Base-by-base conservation (phyloP, 1,284 basidiomycete species). In the Heterobasidion annosum region DNA sequence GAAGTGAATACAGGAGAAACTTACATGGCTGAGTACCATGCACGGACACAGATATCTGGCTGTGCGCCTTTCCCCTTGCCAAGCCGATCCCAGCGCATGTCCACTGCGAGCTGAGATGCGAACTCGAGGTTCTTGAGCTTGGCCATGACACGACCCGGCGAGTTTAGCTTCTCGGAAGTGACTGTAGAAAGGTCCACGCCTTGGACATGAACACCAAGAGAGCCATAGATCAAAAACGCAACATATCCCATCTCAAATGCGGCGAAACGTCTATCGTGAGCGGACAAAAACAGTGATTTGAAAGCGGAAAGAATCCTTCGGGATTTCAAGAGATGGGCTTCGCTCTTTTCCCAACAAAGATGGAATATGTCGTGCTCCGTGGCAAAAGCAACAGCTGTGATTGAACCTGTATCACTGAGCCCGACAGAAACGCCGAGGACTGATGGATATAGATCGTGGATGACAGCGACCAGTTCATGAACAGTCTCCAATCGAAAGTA, bases 1-100 rank as follows among this genome's bases (percentile, higher is more conserved):
- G 34, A 25, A 19, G 45, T 12, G 25, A 13, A 19, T 15, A 47
- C 10, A 13, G n/a, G 45, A 13, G 16, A 49, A 19, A 19, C 12
- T 16, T 54, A 72, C 72, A 64, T 67, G n/a, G 63, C 67, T 10
- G 70, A 64, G 8, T 72, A 55, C 72, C 72, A 74, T 32, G 72
- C 70, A 53, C 70, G 65, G 51, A 71, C 58, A 52, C 63, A 57
- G 8, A 49, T 37, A 32, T 52, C 18, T 8, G 57, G 52, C 3
- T 19, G n/a, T 15, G n/a, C 46, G 10, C 37, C 19, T n/a, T 51
- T 9, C 42, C 48, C 1, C 15, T 49, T 10, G 19, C 34, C 34
- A 50, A 37, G 10, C 32, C 44, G 19, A 8, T 37, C 51, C 51
- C 51, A 52, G 18, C 25, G 51, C 15, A n/a, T n/a, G 34, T 52